Conservation (phyloP, 176 grass and related monocot genomes). For the Hsuehochloa calcarea region DNA sequence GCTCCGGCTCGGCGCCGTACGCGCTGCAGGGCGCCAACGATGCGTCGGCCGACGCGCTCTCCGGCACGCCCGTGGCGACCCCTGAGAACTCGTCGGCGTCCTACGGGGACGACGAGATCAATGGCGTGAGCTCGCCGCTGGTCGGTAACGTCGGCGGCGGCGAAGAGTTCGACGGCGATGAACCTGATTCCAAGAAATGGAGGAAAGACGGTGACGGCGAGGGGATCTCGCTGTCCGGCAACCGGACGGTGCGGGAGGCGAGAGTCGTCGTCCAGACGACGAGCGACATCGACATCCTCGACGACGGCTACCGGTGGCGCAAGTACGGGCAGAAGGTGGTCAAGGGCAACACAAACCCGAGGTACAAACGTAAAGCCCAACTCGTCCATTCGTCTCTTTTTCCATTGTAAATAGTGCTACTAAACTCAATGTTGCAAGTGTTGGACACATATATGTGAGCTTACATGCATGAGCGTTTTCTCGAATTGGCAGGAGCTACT, state of each 20-base stretch:
- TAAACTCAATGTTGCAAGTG: not conserved
- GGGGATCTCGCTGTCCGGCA: constrained; percentile 24
- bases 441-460: not conserved
- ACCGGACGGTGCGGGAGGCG: constrained; percentile 69
- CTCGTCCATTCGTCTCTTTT: not conserved
- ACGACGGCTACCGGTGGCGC: constrained; percentile 94
- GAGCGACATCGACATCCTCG: constrained; percentile 88
- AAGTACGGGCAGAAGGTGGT: constrained; percentile 98
- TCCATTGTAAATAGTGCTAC: not conserved
- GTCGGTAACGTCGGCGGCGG: not conserved
- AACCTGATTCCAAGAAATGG: constrained; percentile 67
- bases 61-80: constrained; percentile 47
- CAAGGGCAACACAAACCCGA: constrained; percentile 66
- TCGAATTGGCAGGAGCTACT: constrained; percentile 65
- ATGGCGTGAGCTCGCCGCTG: constrained; percentile 52
- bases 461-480: not conserved
- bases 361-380: constrained; percentile 20
- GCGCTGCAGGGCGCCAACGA: constrained; percentile 14
- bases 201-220: constrained; percentile 48
- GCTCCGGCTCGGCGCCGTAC: constrained; percentile 23
- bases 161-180: constrained; percentile 46
- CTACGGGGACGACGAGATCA: constrained; percentile 67
- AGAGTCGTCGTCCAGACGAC: constrained; percentile 76
- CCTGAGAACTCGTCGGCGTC: constrained; percentile 83
- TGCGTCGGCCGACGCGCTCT: constrained; percentile 31